Evolutionary conservation across 2,329 filamentous ascomycete genomes (phyloP).

Genomic region (Colletotrichum liaoningense): DNA sequence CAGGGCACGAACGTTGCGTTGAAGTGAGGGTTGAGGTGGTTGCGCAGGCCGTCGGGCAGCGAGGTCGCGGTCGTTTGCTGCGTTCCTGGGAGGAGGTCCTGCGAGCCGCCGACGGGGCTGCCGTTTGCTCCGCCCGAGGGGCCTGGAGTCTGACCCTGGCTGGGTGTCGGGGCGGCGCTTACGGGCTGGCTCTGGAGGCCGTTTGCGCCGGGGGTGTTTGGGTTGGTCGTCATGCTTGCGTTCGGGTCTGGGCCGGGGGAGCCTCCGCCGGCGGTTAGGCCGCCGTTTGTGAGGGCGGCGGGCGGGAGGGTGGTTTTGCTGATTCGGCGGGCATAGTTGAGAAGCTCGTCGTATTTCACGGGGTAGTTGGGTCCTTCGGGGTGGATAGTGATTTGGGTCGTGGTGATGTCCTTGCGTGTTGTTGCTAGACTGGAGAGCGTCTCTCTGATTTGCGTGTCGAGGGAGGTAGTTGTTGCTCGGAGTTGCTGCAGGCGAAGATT

Average conservation of each 20-base stretch:
- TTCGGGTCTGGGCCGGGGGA: constrained; percentile 32
- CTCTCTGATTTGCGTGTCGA: constrained; percentile 79
- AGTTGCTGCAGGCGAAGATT: constrained; percentile 75
- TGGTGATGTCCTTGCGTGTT: constrained; percentile 78
- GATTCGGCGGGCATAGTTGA: constrained; percentile 83
- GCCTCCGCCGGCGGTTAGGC: constrained; percentile 38
- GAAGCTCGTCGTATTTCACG: constrained; percentile 78
- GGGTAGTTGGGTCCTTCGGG: constrained; percentile 62
- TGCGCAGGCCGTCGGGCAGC: constrained; percentile 61
- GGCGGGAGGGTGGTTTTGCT: constrained; percentile 83
- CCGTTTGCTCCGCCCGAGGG: constrained; percentile 33
- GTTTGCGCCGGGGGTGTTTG: constrained; percentile 26
- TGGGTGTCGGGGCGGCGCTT: constrained; percentile 40
- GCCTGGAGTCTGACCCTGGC: constrained; percentile 37
- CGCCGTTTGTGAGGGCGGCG: constrained; percentile 58
- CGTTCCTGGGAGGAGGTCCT: constrained; percentile 40
- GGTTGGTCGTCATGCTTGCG: constrained; percentile 27
- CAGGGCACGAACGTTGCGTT: constrained; percentile 78
- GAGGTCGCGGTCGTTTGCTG: constrained; percentile 50
- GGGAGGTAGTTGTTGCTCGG: constrained; percentile 71
- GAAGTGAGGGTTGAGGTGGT: constrained; percentile 66
- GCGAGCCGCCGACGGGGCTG: constrained; percentile 35
- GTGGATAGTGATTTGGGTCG: constrained; percentile 68
- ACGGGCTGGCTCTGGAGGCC: constrained; percentile 35
- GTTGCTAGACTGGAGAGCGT: constrained; percentile 77